Conservation (phyloP, 2,329 filamentous ascomycete species). For the Fusarium sp. region DNA sequence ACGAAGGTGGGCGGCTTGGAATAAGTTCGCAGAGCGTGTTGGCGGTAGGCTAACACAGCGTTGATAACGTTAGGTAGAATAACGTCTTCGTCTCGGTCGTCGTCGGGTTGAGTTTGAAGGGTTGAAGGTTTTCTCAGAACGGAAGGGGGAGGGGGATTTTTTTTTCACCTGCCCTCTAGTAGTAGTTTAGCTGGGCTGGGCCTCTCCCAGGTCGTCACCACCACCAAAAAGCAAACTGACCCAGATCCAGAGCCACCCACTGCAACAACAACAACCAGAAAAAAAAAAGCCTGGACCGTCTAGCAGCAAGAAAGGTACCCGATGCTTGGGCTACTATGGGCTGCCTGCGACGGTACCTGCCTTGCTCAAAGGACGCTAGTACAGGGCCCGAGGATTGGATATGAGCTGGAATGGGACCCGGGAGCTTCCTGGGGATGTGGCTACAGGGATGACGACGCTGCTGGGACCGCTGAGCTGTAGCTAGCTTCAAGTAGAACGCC, state of each 20-base stretch:
- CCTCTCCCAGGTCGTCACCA: slow-evolving; percentile 11
- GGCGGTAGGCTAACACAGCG: slow-evolving; percentile 43
- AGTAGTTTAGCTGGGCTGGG: not conserved
- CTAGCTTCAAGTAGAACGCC: slow-evolving; percentile 23
- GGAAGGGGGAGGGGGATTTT: slow-evolving; percentile 38
- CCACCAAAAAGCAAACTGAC: slow-evolving; percentile 9
- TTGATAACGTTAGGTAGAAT: slow-evolving; percentile 7
- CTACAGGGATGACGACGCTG: slow-evolving; percentile 30
- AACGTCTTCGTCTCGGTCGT: slow-evolving; percentile 44
- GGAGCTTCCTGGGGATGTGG: slow-evolving; percentile 22
- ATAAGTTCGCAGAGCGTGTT: slow-evolving; percentile 43
- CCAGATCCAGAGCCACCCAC: slow-evolving; percentile 8
- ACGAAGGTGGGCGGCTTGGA: slow-evolving; percentile 23
- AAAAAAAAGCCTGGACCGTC: not conserved
- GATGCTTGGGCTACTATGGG: slow-evolving; percentile 19
- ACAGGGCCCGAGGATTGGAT: slow-evolving; percentile 20
- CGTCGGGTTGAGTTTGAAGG: slow-evolving; percentile 46
- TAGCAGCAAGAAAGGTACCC: not conserved
- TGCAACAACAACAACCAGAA: not conserved
- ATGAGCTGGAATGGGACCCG: slow-evolving; percentile 32
- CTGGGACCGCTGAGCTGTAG: slow-evolving; percentile 25
- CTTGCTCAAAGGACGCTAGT: slow-evolving; percentile 24
- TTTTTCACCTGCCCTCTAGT: slow-evolving; percentile 14
- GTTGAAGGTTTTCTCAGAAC: slow-evolving; percentile 41
- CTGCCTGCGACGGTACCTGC: slow-evolving; percentile 29